These are phyloP conservation scores for Pichia nanzhaoensis DNA, from an alignment of 805 yeast genomes.

Conservation along the genomic window DNA sequence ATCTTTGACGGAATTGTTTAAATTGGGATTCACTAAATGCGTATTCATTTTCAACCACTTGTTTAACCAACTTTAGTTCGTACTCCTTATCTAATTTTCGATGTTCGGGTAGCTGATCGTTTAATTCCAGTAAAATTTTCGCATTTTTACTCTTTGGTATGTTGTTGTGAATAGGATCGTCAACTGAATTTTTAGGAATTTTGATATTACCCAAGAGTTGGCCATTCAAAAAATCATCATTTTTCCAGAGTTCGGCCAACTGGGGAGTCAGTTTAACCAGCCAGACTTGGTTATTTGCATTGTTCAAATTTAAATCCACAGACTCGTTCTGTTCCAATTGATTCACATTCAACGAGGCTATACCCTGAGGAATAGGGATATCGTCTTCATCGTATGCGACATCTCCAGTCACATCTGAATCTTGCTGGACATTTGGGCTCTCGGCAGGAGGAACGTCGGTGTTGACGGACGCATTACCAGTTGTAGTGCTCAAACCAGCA, in stretches of 20 bases:
- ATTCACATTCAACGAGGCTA: slow-evolving; percentile 30
- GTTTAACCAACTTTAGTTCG: slow-evolving; percentile 70
- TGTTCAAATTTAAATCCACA: slow-evolving; percentile 64
- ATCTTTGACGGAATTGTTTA: slow-evolving; percentile 45
- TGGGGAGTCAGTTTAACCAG: slow-evolving; percentile 85
- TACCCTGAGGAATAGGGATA: slow-evolving; percentile 30
- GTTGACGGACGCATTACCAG: neutral
- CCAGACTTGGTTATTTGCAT: slow-evolving; percentile 76
- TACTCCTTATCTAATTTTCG: slow-evolving; percentile 75
- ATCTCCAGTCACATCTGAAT: slow-evolving; percentile 15
- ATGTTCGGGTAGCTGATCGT: slow-evolving; percentile 40
- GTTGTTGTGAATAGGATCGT: neutral
- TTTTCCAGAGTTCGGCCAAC: slow-evolving; percentile 74
- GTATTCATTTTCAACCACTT: slow-evolving; percentile 76
- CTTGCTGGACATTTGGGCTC: neutral
- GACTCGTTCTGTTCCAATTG: slow-evolving; percentile 48
- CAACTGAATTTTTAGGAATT: slow-evolving; percentile 41
- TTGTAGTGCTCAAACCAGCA: no score
- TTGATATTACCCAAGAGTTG: slow-evolving; percentile 75
- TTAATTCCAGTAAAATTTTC: slow-evolving; percentile 52
- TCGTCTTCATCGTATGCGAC: slow-evolving; percentile 28
- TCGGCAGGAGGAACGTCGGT: neutral
- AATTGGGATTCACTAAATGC: slow-evolving; percentile 84
- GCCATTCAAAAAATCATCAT: slow-evolving; percentile 56
- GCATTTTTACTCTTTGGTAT: neutral